Conservation (phyloP, 2,329 filamentous ascomycete genomes). For the Fusarium concolor region DNA sequence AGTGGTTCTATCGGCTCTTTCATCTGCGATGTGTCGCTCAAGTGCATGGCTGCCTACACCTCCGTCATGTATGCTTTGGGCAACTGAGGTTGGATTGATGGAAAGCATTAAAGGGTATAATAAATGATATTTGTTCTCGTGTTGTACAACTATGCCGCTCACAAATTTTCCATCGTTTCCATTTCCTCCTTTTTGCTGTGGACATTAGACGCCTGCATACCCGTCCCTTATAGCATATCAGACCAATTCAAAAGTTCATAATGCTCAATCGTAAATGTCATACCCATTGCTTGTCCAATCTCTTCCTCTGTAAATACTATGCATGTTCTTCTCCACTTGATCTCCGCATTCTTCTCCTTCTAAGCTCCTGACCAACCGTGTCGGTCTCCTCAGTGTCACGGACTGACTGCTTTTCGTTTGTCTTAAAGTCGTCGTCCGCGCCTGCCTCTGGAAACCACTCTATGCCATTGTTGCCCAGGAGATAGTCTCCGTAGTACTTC, state of each 20-base stretch:
- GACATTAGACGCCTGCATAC: slow-evolving; percentile 34
- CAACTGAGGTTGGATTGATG: slow-evolving; percentile 34
- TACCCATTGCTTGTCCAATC: slow-evolving; percentile 16
- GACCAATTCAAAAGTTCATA: slow-evolving; percentile 24
- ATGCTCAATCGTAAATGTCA: slow-evolving; percentile 29
- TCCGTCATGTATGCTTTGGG: slow-evolving; percentile 53
- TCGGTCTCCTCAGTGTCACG: slow-evolving; percentile 27
- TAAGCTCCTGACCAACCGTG: slow-evolving; percentile 46
- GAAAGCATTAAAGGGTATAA: neutral
- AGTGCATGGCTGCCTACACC: slow-evolving; percentile 59
- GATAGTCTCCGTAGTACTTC: slow-evolving; percentile 84
- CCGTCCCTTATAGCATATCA: slow-evolving; percentile 12
- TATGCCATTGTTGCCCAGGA: slow-evolving; percentile 77
- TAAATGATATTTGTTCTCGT: slow-evolving; percentile 22
- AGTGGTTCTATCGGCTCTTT: slow-evolving; percentile 53
- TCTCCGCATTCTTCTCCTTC: slow-evolving; percentile 45
- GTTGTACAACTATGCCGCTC: slow-evolving; percentile 19
- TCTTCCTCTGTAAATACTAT: neutral
- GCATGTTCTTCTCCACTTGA: slow-evolving; percentile 29
- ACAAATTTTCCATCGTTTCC: slow-evolving; percentile 24
- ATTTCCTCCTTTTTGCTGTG: slow-evolving; percentile 25
- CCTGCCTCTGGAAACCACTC: slow-evolving; percentile 55
- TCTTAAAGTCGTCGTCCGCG: slow-evolving; percentile 36
- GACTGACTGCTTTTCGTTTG: slow-evolving; percentile 3
- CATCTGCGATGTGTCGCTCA: slow-evolving; percentile 55